Base-by-base conservation (phyloP, 2,329 filamentous ascomycete species). In the Penicillium occitanis region DNA sequence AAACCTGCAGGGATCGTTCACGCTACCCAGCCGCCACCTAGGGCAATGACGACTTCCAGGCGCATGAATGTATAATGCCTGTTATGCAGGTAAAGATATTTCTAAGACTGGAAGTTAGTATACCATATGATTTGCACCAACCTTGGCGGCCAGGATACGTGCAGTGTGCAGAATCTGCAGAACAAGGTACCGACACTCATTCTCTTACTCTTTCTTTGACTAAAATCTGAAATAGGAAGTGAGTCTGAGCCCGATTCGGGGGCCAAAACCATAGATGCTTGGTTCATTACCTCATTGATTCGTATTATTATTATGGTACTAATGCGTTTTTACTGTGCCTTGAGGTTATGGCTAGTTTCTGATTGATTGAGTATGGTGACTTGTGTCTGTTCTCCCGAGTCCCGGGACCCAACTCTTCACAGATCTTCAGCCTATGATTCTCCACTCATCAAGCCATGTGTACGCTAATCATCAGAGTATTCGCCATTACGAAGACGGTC, bases 201-300 rank as follows among this genome's bases (percentile, higher is more conserved):
- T 33, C 13, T 53, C 28, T 2, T 33, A 33, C 28, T n/a, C 28
- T 11, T 33, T 19, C 28, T 19, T 53, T 33, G 1, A n/a, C 28
- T n/a, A 53, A 19, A 53, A 33, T 19, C 50, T 53, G 50, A n/a
- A 53, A 53, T 53, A 53, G 50, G 50, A 53, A 53, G 50, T 53
- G 50, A 53, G 50, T 33, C 50, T 53, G 50, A 53, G 25, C 50
- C 33, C 28, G 17, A 33, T 33, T 33, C 14, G 50, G 50, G 50
- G 50, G 50, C 50, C 50, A 11, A 53, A 53, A 33, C 25, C 50
- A 33, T 33, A 33, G 28, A 19, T 2, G 7, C 3, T 53, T 8
- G 28, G 13, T 53, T 10, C 50, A 33, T 53, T 53, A 53, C 28
- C 50, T 53, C 50, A 53, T 53, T 53, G 14, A 53, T 11, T n/a